phyloP scores from a whole-genome alignment of 345 rosid genomes.

The thale cress (Arabidopsis thaliana) region TAIR10.1 NC_003074.8:5789501-5790000 shows the following conservation, averaged over 20 bases:
- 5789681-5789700: constrained; percentile 54
- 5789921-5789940: constrained; percentile 99
- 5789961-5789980: constrained; percentile 75
- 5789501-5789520: constrained; percentile 6
- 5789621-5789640: constrained; percentile 88
- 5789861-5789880: constrained; percentile 97
- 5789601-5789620: constrained; percentile 88
- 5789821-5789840: constrained; percentile 96
- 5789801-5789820: neutral
- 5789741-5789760: neutral
- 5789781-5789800: neutral
- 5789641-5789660: constrained; percentile 97
- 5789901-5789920: constrained; percentile 98
- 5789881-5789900: constrained; percentile 96
- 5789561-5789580: constrained; percentile 91
- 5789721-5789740: constrained; percentile 12
- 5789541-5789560: constrained; percentile 76
- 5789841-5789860: constrained; percentile 93
- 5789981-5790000: neutral
- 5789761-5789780: neutral
- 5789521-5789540: constrained; percentile 8
- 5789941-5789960: constrained; percentile 95
- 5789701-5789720: constrained; percentile 7
- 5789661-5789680: constrained; percentile 93
- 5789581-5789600: constrained; percentile 94